These are phyloP conservation scores for Trichoderma oligosporum DNA, from an alignment of 2,329 filamentous ascomycete genomes.

Conservation along the genomic window DNA sequence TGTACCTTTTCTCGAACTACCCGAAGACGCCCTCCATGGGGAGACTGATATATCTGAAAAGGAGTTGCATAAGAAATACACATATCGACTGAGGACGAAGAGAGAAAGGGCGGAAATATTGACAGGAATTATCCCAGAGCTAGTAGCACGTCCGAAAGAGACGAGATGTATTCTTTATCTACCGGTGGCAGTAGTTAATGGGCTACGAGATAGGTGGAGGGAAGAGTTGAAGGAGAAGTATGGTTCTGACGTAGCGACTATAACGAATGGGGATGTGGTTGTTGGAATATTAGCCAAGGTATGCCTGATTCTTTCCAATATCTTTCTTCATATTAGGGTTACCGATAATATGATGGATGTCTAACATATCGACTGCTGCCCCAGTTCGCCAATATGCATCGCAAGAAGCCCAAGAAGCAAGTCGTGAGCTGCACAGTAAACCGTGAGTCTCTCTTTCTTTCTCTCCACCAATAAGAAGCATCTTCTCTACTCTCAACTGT, in stretches of 20 bases:
- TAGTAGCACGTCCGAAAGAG: constrained; percentile 7
- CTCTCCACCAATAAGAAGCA: too few species aligned
- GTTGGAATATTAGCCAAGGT: constrained; percentile 19
- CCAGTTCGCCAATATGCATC: constrained; percentile 20
- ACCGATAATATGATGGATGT: neutral
- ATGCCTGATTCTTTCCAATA: neutral
- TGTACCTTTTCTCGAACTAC: constrained; percentile 18
- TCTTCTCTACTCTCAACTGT: too few species aligned
- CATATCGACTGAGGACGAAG: constrained; percentile 2
- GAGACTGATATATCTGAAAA: constrained; percentile 8
- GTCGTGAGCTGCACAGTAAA: constrained; percentile 13
- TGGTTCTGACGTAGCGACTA: neutral
- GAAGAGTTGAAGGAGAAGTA: constrained; percentile 6
- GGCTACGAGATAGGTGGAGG: constrained; percentile 18
- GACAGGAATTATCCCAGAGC: constrained; percentile 17
- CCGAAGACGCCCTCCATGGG: constrained; percentile 16
- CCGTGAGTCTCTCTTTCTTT: neutral
- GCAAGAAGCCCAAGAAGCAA: constrained; percentile 19
- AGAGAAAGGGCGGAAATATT: constrained; percentile 7
- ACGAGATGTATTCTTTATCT: constrained; percentile 15
- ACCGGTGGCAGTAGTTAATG: neutral
- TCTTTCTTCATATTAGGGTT: neutral
- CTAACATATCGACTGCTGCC: neutral
- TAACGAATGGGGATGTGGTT: constrained; percentile 19
- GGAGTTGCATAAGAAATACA: constrained; percentile 18